Evolutionary conservation across 1,284 basidiomycete species (phyloP).

Genomic region (Tremellales sp.): DNA sequence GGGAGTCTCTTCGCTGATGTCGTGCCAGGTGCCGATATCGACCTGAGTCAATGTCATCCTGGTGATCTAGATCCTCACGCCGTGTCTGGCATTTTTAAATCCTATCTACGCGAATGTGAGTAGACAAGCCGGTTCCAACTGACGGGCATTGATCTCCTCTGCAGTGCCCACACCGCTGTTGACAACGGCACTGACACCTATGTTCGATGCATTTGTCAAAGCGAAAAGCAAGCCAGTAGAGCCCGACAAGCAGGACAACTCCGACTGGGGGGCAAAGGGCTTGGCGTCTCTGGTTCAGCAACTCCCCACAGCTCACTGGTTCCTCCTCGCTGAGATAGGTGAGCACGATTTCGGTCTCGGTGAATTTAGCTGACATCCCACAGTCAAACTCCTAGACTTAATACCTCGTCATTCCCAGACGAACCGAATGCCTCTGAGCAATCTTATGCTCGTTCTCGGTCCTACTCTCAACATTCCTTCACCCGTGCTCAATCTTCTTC

Average conservation of each 20-base stretch:
- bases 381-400: slow-evolving; percentile 40
- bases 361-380: neutral
- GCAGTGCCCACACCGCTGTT: slow-evolving; percentile 77
- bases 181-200: slow-evolving; percentile 62
- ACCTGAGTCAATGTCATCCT: slow-evolving; percentile 67
- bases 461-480: slow-evolving; percentile 42
- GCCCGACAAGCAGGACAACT: slow-evolving; percentile 35
- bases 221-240: slow-evolving; percentile 5
- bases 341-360: slow-evolving; percentile 5
- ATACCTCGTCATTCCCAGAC: slow-evolving; percentile 32
- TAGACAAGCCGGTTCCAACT: slow-evolving; percentile 6
- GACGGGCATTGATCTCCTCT: slow-evolving; percentile 3
- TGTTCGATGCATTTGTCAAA: slow-evolving; percentile 58
- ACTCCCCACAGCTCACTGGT: slow-evolving; percentile 46
- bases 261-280: neutral
- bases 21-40: slow-evolving; percentile 68
- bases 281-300: slow-evolving; percentile 19
- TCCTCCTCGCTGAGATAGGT: slow-evolving; percentile 46
- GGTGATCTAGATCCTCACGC: slow-evolving; percentile 86
- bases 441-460: slow-evolving; percentile 42
- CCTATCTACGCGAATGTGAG: slow-evolving; percentile 53
- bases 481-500: slow-evolving; percentile 31
- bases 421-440: slow-evolving; percentile 46
- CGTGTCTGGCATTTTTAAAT: slow-evolving; percentile 66
- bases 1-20: neutral